Conservation (phyloP, 225 moss, liverwort and hornwort genomes). For the Sphagnum tenellum region DNA sequence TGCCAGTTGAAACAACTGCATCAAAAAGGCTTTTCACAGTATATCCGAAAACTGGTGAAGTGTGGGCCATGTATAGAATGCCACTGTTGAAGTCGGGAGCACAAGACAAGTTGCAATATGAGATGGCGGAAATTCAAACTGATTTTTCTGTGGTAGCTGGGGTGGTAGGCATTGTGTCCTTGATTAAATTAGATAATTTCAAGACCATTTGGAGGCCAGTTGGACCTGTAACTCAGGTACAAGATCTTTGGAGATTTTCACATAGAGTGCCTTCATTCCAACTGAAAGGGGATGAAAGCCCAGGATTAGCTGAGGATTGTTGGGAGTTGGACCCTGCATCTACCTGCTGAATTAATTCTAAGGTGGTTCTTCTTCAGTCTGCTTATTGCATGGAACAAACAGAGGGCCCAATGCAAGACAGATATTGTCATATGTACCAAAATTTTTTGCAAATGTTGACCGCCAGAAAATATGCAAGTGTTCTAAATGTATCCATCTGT, state of each 20-base stretch:
- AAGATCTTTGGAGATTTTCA: slow-evolving; percentile 61
- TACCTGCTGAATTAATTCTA: slow-evolving; percentile 33
- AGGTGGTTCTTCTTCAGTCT: neutral
- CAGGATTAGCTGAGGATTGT: slow-evolving; percentile 43
- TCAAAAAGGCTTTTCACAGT: slow-evolving; percentile 23
- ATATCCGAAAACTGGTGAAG: slow-evolving; percentile 36
- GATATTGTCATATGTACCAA: too few relatives aligned
- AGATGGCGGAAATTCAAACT: slow-evolving; percentile 45
- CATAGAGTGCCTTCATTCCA: slow-evolving; percentile 52
- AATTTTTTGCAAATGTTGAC: too few relatives aligned
- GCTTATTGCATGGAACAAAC: too few relatives aligned
- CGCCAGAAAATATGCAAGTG: too few relatives aligned
- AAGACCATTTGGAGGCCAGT: slow-evolving; percentile 35
- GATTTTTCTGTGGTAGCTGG: slow-evolving; percentile 36
- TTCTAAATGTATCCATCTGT: too few relatives aligned
- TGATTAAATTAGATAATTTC: slow-evolving; percentile 38
- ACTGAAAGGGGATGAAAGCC: slow-evolving; percentile 24
- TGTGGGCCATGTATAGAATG: slow-evolving; percentile 52
- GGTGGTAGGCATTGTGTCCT: slow-evolving; percentile 13
- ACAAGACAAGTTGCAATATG: slow-evolving; percentile 21
- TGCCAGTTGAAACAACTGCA: slow-evolving; percentile 5
- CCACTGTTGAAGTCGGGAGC: slow-evolving; percentile 11
- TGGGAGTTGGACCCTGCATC: slow-evolving; percentile 88
- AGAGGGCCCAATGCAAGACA: too few relatives aligned
- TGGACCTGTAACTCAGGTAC: slow-evolving; percentile 23